These are phyloP conservation scores for Neolentinus lepideus DNA, from an alignment of 1,284 basidiomycete species.

Conservation along the genomic window DNA sequence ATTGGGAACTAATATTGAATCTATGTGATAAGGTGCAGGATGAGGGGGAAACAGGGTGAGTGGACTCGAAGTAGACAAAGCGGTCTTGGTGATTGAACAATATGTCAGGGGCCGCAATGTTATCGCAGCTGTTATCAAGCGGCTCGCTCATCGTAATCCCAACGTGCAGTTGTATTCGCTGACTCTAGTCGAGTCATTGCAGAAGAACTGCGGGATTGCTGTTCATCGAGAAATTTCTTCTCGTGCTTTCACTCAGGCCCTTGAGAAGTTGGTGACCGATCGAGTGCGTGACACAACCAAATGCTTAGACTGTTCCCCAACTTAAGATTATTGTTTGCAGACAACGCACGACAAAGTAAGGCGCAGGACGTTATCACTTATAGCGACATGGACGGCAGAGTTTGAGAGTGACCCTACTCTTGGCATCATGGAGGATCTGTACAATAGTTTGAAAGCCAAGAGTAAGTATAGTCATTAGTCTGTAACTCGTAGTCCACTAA, in stretches of 20 bases:
- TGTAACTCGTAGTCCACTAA: conserved; percentile 1
- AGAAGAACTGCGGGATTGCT: conserved; percentile 85
- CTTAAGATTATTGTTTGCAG: conserved; percentile 27
- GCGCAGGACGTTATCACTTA: conserved; percentile 63
- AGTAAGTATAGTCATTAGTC: conserved; percentile 33
- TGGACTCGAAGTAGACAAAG: conserved; percentile 6
- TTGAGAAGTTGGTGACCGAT: conserved; percentile 85
- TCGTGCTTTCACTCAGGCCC: conserved; percentile 82
- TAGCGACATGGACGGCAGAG: conserved; percentile 84
- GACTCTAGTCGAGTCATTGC: conserved; percentile 79
- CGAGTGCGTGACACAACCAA: conserved; percentile 41
- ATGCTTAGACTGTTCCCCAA: not conserved
- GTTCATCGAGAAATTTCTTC: conserved; percentile 87
- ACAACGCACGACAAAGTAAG: conserved; percentile 88
- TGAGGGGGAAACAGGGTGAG: conserved; percentile 78
- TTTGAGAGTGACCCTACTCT: conserved; percentile 79
- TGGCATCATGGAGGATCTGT: conserved; percentile 89
- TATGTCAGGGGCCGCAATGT: conserved; percentile 75
- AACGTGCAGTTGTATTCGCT: conserved; percentile 96
- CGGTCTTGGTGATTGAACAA: conserved; percentile 1
- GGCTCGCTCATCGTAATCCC: conserved; percentile 88
- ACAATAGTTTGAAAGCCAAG: conserved; percentile 77
- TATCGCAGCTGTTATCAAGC: conserved; percentile 82
- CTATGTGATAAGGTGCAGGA: conserved; percentile 96
- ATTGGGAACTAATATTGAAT: conserved; percentile 94